phyloP scores from a whole-genome alignment of 306 rosid species.

The Parietaria judaica region DNA sequence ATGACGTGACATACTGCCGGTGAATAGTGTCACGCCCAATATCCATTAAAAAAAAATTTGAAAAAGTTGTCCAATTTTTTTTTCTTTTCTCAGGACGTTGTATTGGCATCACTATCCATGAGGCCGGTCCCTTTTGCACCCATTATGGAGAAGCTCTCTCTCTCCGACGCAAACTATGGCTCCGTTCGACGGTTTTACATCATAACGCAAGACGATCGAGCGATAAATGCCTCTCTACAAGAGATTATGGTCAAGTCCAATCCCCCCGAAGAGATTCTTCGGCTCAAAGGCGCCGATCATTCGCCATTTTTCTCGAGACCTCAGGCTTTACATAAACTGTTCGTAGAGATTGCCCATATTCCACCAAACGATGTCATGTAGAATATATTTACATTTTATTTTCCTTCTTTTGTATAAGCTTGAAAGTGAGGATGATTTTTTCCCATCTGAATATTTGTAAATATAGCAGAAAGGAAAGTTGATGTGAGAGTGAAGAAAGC shows the following conservation, averaged over 20 bases:
- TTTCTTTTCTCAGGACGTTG: conserved; percentile 47
- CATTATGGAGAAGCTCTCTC: conserved; percentile 56
- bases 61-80: neutral
- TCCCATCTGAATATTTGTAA: no score
- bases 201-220: conserved; percentile 63
- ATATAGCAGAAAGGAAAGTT: no score
- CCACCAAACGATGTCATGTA: conserved; percentile 1
- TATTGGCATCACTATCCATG: conserved; percentile 70
- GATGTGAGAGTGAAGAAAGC: no score
- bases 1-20: no score
- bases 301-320: conserved; percentile 78
- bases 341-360: conserved; percentile 49
- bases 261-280: conserved; percentile 53
- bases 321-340: conserved; percentile 66
- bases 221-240: conserved; percentile 48
- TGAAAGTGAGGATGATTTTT: no score
- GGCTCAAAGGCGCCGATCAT: conserved; percentile 68
- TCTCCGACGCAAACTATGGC: conserved; percentile 53
- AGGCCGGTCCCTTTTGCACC: conserved; percentile 69
- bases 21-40: neutral
- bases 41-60: no score
- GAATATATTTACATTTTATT: no score
- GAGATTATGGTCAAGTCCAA: conserved; percentile 47
- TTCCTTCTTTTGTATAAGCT: no score
- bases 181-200: conserved; percentile 57